These are phyloP conservation scores for Thamnidium elegans DNA, from an alignment of 192 early-diverging fungal genomes.

Conservation along the genomic window DNA sequence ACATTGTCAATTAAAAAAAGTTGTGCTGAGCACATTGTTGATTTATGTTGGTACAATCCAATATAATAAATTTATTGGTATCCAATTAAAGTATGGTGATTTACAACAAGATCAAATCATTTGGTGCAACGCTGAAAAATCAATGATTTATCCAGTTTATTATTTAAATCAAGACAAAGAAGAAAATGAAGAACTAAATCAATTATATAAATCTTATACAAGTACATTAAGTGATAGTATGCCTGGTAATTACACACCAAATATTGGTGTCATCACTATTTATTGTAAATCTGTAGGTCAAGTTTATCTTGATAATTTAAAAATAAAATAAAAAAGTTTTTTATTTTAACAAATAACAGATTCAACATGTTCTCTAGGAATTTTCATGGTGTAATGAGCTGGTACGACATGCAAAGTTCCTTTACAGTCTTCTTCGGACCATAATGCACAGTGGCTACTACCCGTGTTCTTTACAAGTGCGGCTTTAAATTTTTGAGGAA, in stretches of 20 bases:
- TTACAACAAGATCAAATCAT: no score
- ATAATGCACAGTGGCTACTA: conserved; percentile 14
- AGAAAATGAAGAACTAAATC: no score
- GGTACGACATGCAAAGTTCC: conserved; percentile 19
- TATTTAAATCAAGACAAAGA: no score
- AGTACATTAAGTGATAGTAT: neutral
- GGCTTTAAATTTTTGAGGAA: conserved; percentile 14
- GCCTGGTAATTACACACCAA: neutral
- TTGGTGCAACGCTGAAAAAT: no score
- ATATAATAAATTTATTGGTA: no score
- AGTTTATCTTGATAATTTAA: neutral
- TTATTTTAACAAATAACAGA: conserved; percentile 20
- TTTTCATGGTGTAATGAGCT: conserved; percentile 23
- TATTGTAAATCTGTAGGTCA: neutral
- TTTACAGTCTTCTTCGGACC: conserved; percentile 20
- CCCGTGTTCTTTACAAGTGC: conserved; percentile 15
- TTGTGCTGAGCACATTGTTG: no score
- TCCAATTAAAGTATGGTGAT: no score
- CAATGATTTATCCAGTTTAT: no score
- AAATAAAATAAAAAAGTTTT: neutral
- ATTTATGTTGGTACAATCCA: no score
- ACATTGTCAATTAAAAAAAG: no score
- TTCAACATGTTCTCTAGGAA: conserved; percentile 9
- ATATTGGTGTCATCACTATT: neutral
- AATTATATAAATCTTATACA: no score